phyloP scores from a whole-genome alignment of 2,329 filamentous ascomycete genomes.

The Cytospora mali region DNA sequence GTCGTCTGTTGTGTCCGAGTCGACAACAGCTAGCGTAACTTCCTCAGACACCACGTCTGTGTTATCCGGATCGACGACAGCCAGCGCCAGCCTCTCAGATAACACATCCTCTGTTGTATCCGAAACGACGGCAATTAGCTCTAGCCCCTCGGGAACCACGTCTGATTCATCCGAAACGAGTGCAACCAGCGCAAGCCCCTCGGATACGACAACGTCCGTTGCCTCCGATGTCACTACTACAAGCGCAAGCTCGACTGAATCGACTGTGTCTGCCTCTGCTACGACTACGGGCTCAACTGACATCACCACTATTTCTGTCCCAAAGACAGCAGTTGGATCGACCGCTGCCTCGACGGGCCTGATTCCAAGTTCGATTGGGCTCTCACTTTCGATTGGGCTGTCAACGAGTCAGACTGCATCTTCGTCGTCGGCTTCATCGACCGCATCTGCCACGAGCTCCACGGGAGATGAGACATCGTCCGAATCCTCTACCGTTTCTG shows the following conservation, averaged over 20 bases:
- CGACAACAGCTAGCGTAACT: background rate
- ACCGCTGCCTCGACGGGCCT: background rate
- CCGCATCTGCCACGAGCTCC: slow-evolving; percentile 4
- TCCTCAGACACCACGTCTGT: too few relatives aligned
- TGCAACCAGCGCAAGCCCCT: too few relatives aligned
- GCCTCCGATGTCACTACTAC: background rate
- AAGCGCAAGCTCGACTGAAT: background rate
- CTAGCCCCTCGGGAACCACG: too few relatives aligned
- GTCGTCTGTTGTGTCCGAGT: too few relatives aligned
- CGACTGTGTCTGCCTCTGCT: background rate
- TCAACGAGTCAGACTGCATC: slow-evolving; percentile 6
- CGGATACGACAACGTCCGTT: background rate
- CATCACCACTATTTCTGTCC: background rate
- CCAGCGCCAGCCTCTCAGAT: too few relatives aligned
- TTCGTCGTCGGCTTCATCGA: background rate
- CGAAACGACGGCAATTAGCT: too few relatives aligned
- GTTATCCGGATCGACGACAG: background rate
- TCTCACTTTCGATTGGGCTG: slow-evolving; percentile 6
- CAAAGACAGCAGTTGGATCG: background rate
- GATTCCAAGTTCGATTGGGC: background rate
- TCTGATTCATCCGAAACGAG: background rate
- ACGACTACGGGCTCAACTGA: background rate
- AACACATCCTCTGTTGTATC: too few relatives aligned
- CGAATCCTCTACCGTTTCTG: too few relatives aligned
- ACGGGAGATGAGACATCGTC: background rate